These are phyloP conservation scores for Anthracocystis panici-leucophaei DNA, from an alignment of 1,284 basidiomycete genomes.

Conservation along the genomic window DNA sequence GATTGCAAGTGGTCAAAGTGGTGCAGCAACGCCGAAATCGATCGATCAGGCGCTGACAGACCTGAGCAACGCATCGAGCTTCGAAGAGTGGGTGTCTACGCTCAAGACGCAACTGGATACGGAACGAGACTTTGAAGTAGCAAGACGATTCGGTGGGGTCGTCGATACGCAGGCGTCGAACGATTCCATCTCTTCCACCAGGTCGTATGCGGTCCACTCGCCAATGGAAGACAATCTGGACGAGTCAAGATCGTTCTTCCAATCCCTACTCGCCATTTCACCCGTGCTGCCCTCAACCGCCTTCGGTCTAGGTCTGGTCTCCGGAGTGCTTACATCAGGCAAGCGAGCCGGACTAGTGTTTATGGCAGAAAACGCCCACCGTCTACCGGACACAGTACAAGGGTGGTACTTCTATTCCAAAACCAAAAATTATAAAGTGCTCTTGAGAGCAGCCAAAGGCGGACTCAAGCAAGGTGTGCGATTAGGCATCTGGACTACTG, in stretches of 20 bases:
- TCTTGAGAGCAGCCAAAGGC: conserved; percentile 57
- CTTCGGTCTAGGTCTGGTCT: conserved; percentile 57
- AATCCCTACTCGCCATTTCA: conserved; percentile 29
- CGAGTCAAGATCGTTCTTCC: conserved; percentile 9
- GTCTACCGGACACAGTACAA: conserved; percentile 66
- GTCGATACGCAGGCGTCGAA: conserved; percentile 7
- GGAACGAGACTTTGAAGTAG: conserved; percentile 45
- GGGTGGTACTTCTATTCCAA: conserved; percentile 70
- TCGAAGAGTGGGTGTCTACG: conserved; percentile 47
- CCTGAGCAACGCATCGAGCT: conserved; percentile 36
- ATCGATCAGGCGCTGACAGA: conserved; percentile 38
- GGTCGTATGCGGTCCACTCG: conserved; percentile 28
- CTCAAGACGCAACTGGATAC: conserved; percentile 44
- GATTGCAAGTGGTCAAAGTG: background rate
- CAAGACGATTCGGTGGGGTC: conserved; percentile 26
- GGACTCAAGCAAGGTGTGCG: conserved; percentile 54
- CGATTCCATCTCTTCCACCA: conserved; percentile 30
- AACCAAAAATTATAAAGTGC: conserved; percentile 68
- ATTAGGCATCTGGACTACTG: conserved; percentile 56
- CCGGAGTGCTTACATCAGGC: conserved; percentile 55
- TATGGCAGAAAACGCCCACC: conserved; percentile 68
- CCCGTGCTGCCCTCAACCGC: conserved; percentile 51
- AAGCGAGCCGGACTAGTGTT: conserved; percentile 59
- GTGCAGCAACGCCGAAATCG: conserved; percentile 17
- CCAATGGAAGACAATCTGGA: conserved; percentile 26